A percentile compares a stretch with the other conserved stretches of the same genome.
Conservation (phyloP, 345 rosid species). For the Populus alba region DNA sequence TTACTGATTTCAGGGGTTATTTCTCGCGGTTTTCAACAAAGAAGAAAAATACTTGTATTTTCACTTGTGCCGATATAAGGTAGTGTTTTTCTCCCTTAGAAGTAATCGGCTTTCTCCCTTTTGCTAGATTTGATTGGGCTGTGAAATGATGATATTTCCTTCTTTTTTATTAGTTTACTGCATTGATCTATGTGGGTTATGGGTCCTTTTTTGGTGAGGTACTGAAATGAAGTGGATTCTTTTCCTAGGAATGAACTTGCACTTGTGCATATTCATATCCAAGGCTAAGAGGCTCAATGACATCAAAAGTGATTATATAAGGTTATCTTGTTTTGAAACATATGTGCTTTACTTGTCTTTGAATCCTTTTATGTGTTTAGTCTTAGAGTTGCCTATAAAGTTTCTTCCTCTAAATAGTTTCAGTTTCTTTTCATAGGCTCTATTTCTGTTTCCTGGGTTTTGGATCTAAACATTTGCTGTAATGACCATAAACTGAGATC, state of each 20-base stretch:
- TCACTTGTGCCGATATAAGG: slow-evolving; percentile 20
- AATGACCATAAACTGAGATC: slow-evolving; percentile 16
- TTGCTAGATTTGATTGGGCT: slow-evolving; percentile 28
- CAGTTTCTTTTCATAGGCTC: neutral
- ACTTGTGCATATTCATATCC: neutral
- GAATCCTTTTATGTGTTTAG: slow-evolving; percentile 21
- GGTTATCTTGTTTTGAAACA: neutral
- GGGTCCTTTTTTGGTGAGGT: slow-evolving; percentile 2
- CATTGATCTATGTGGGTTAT: slow-evolving; percentile 26
- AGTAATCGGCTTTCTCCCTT: neutral
- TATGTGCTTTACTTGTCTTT: slow-evolving; percentile 11
- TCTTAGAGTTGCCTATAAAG: neutral
- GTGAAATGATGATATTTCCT: neutral
- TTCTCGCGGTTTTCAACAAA: neutral
- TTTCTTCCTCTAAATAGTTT: neutral
- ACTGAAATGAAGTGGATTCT: slow-evolving; percentile 19
- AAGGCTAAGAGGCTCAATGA: neutral
- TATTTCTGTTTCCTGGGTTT: slow-evolving; percentile 7
- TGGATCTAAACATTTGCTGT: slow-evolving; percentile 39
- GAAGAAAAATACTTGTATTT: neutral
- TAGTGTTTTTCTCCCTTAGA: slow-evolving; percentile 16
- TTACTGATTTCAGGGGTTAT: slow-evolving; percentile 23
- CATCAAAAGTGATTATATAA: slow-evolving; percentile 3
- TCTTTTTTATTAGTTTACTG: neutral
- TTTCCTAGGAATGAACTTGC: slow-evolving; percentile 18